A percentile compares a stretch with the other conserved stretches of the same genome.
Evolutionary conservation across 768 basidiomycete species (phyloP).

Genomic region (Boletus reticulatus): DNA sequence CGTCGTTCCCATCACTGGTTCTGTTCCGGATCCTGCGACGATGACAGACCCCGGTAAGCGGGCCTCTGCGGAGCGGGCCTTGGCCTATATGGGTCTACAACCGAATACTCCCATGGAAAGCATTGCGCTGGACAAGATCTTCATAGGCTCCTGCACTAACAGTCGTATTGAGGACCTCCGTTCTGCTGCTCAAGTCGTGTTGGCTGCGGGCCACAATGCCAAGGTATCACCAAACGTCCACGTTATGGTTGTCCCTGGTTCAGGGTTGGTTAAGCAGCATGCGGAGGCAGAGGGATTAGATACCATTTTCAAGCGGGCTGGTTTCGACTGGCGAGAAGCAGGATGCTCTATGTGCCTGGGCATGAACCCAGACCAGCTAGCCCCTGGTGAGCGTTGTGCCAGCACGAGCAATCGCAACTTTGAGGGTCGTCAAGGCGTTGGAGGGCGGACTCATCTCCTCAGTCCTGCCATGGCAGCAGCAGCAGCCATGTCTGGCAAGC

Average conservation of each 20-base stretch:
- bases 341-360: constrained; percentile 96
- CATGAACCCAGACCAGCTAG: constrained; percentile 92
- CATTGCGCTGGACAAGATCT: constrained; percentile 82
- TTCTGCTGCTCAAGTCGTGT: constrained; percentile 71
- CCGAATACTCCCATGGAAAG: constrained; percentile 79
- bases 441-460: constrained; percentile 86
- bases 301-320: constrained; percentile 81
- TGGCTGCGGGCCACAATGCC: constrained; percentile 70
- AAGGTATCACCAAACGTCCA: constrained; percentile 72
- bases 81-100: constrained; percentile 84
- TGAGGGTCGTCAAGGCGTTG: constrained; percentile 84
- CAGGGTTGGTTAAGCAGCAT: constrained; percentile 86
- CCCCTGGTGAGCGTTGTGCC: constrained; percentile 81
- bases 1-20: constrained; percentile 77
- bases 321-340: constrained; percentile 94
- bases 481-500: constrained; percentile 79
- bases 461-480: constrained; percentile 93
- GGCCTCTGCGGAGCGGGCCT: constrained; percentile 67
- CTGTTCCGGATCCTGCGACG: constrained; percentile 70
- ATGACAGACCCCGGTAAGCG: constrained; percentile 66
- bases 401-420: constrained; percentile 94
- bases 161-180: constrained; percentile 92
- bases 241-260: constrained; percentile 92
- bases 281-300: constrained; percentile 90
- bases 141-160: constrained; percentile 95